Evolutionary conservation across 352 stramenopile species (phyloP), one percentile per base, ranked within the genome.

Genomic region (Phytophthora brassicae): DNA sequence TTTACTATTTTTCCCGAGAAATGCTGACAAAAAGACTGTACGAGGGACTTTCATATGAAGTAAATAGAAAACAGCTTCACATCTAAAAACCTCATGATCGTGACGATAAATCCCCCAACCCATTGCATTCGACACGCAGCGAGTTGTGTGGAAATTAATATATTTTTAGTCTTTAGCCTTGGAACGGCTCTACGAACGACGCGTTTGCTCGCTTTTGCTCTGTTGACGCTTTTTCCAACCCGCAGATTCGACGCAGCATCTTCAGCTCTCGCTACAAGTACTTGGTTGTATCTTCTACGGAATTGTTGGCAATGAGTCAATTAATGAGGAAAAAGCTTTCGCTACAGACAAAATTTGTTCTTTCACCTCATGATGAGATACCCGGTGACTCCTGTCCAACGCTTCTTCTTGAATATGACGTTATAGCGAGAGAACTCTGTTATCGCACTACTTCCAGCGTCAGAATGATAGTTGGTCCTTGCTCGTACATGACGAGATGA

Each of bases 201-300:
- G n/a, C 39, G 12, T 24, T 70, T 5, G 65, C 59, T 46, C 45
- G 33, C 36, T 51, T 63, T 31, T 69, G 68, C 9, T 70, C 23
- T 5, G 43, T 8, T 19, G 68, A 53, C 14, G 61, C 67, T 2
- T 56, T 36, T 14, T 59, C 68, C 82, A 80, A 91, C 1, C 46
- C 56, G 1, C 55, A 51, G 12, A 89, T 86, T 6, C 82, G 78
- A 14, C 80, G 78, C 24, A 91, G 59, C 60, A 84, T 77, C 53
- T 91, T 91, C 42, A 91, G 59, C 36, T 91, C 82, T 8, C 76
- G 64, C 51, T 91, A 74, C 42, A 89, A 43, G 48, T 75, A 91
- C 22, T 67, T 63, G 1, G 68, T 64, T 1, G 38, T 13, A 23
- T 64, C 62, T 0, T 56, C 41, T 6, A n/a, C 19, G 51, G 20